phyloP scores from a whole-genome alignment of 2,329 filamentous ascomycete species.

The Colletotrichum trifolii region DNA sequence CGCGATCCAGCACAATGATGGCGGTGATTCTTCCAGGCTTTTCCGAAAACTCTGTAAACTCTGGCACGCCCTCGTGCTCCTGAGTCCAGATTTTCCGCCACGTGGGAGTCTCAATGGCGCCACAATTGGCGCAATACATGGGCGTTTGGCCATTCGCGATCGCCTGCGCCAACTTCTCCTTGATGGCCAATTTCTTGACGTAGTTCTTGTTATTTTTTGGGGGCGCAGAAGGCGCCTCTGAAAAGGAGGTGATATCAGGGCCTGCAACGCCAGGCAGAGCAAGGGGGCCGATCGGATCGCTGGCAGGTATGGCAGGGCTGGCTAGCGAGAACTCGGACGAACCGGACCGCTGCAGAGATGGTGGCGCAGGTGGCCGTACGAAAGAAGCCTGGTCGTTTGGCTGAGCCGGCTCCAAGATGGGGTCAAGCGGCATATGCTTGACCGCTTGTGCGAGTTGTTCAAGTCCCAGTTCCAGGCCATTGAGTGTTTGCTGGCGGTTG shows the following conservation, averaged over 20 bases:
- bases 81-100: slow-evolving; percentile 96
- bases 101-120: slow-evolving; percentile 93
- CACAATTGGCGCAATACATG: slow-evolving; percentile 90
- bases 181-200: slow-evolving; percentile 71
- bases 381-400: slow-evolving; percentile 3
- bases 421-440: background rate
- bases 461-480: slow-evolving; percentile 21
- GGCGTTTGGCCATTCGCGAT: slow-evolving; percentile 87
- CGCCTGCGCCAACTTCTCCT: slow-evolving; percentile 68
- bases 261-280: slow-evolving; percentile 44
- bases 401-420: background rate
- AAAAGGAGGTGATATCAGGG: slow-evolving; percentile 40
- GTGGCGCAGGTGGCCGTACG: slow-evolving; percentile 22
- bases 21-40: slow-evolving; percentile 80
- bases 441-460: slow-evolving; percentile 28
- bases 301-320: slow-evolving; percentile 48
- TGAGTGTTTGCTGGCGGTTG: background rate
- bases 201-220: slow-evolving; percentile 70
- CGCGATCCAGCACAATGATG: slow-evolving; percentile 74
- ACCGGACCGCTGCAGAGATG: slow-evolving; percentile 34
- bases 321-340: slow-evolving; percentile 44
- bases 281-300: slow-evolving; percentile 45
- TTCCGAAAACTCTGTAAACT: slow-evolving; percentile 76
- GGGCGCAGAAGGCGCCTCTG: slow-evolving; percentile 54
- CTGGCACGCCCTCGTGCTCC: slow-evolving; percentile 75